phyloP scores from a whole-genome alignment of 1,284 basidiomycete species.

The Leucoagaricus sp. region DNA sequence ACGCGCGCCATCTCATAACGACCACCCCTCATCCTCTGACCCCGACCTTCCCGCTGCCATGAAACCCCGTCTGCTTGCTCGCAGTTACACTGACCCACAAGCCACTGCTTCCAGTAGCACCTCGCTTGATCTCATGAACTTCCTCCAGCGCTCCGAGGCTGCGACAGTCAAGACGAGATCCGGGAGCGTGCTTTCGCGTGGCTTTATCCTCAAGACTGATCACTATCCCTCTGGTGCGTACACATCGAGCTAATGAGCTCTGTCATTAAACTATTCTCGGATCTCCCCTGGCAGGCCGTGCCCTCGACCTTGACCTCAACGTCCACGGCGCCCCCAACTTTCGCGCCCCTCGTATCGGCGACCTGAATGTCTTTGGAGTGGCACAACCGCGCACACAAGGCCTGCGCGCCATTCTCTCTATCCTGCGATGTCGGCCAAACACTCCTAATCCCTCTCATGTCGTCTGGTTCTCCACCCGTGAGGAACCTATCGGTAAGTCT shows the following conservation, averaged over 20 bases:
- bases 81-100: not conserved
- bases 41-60: slow-evolving; percentile 1
- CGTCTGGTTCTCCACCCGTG: slow-evolving; percentile 84
- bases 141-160: slow-evolving; percentile 62
- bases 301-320: slow-evolving; percentile 89
- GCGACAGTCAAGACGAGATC: slow-evolving; percentile 85
- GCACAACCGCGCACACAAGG: slow-evolving; percentile 96
- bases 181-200: slow-evolving; percentile 88
- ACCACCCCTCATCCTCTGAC: not conserved
- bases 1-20: not conserved
- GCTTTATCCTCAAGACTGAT: slow-evolving; percentile 94
- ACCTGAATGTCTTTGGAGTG: slow-evolving; percentile 88
- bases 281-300: slow-evolving; percentile 64
- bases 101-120: slow-evolving; percentile 7
- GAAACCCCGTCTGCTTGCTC: not conserved
- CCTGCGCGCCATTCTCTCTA: slow-evolving; percentile 87
- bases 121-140: slow-evolving; percentile 58
- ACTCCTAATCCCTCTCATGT: slow-evolving; percentile 65
- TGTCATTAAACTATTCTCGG: not conserved
- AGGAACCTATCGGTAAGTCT: slow-evolving; percentile 75
- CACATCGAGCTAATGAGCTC: not conserved
- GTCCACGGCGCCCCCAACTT: slow-evolving; percentile 97
- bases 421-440: slow-evolving; percentile 79
- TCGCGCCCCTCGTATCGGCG: slow-evolving; percentile 74
- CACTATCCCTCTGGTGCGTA: slow-evolving; percentile 80